Conservation (phyloP, 106 monocot species). For the Dioscorea zingiberensis region DNA sequence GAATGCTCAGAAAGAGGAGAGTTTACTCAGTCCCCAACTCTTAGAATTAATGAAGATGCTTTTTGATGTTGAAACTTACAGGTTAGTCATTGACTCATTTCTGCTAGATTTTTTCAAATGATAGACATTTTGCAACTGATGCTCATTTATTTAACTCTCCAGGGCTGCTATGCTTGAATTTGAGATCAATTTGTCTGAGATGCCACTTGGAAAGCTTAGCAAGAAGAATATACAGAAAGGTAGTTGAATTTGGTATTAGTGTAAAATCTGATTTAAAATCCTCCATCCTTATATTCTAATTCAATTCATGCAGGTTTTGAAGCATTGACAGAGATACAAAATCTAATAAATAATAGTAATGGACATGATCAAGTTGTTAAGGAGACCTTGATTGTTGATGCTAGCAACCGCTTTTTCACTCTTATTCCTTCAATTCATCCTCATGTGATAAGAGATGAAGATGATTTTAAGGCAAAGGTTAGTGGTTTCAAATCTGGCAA, state of each 20-base stretch:
- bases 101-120: background rate
- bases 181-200: slow-evolving; percentile 93
- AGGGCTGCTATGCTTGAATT: slow-evolving; percentile 99
- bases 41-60: slow-evolving; percentile 85
- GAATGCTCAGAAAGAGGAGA: slow-evolving; percentile 32
- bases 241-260: slow-evolving; percentile 3
- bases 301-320: slow-evolving; percentile 73
- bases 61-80: slow-evolving; percentile 97
- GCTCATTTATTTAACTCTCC: slow-evolving; percentile 12
- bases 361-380: slow-evolving; percentile 36
- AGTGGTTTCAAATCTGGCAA: background rate
- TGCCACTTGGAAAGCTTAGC: slow-evolving; percentile 99
- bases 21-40: slow-evolving; percentile 57
- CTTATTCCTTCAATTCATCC: slow-evolving; percentile 99
- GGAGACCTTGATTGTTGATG: slow-evolving; percentile 84
- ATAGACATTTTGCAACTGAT: too few relatives aligned
- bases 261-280: too few relatives aligned
- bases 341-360: slow-evolving; percentile 49
- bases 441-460: slow-evolving; percentile 69
- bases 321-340: slow-evolving; percentile 92
- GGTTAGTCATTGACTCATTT: slow-evolving; percentile 27
- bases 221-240: slow-evolving; percentile 93
- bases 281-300: too few relatives aligned
- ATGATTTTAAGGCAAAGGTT: slow-evolving; percentile 85
- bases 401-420: slow-evolving; percentile 98